Evolutionary conservation across 176 grass and related monocot genomes (phyloP), one percentile per base, ranked within the genome.

Genomic region (Raddia distichophylla): DNA sequence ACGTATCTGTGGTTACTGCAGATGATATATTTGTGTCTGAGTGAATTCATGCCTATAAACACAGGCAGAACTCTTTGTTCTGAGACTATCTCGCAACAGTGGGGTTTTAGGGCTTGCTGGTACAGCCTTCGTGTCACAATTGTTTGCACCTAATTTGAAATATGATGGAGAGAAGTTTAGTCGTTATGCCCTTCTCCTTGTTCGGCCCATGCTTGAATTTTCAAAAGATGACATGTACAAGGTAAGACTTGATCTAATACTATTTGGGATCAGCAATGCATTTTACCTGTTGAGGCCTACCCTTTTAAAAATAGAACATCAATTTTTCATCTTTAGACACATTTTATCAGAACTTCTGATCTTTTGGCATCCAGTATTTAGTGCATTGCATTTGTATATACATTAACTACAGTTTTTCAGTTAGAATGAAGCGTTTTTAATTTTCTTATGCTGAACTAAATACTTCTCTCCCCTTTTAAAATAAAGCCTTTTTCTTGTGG

Each of bases 41-140:
- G 71, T 69, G 16, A 62, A 54, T 48, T 6, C 37, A 69, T 42
- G 78, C 67, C 44, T 89, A 4, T 79, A 82, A 80, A 27, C 86
- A 79, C 83, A 97, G 94, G 95, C 92, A 61, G 95, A 98, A 37
- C 92, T 98, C 71, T 94, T 94, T 74, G 86, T 98, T 86, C 78
- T 98, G 58, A 93, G 95, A 75, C 59, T 98, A 73, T 98, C 95
- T 83, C 92, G 95, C 64, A 91, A 93, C 71, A 98, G 95, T 87
- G 90, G 90, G 69, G 90, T 98, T 81, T 69, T 98, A 80, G 95
- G 95, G n/a, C 95, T 98, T 89, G 92, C 95, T 85, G 92, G 95
- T 46, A 98, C 93, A 90, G 90, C 92, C 19, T 94, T 94, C 77
- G 65, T 94, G 60, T 91, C 92, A 51, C 92, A 98, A 43, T 82